Evolutionary conservation across 2,329 filamentous ascomycete genomes (phyloP).

Genomic region (Chrysosporium queenslandicum): DNA sequence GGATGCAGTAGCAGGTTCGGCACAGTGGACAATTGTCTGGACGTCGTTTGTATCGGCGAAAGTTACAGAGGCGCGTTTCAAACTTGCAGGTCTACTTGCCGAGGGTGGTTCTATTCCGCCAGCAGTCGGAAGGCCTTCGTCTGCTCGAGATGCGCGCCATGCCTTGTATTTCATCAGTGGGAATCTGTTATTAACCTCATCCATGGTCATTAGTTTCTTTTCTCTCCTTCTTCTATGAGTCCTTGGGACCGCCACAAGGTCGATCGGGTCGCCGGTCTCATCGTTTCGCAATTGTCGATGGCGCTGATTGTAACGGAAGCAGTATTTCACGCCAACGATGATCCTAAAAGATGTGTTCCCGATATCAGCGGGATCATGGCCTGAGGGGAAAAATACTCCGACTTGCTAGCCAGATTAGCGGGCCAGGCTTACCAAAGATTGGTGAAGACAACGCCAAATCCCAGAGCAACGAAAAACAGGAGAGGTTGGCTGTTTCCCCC

Average conservation of each 20-base stretch:
- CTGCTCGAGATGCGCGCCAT: slow-evolving; percentile 76
- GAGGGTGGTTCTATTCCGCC: slow-evolving; percentile 70
- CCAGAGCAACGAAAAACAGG: slow-evolving; percentile 87
- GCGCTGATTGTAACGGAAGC: slow-evolving; percentile 93
- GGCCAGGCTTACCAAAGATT: slow-evolving; percentile 76
- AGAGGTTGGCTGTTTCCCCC: slow-evolving; percentile 54
- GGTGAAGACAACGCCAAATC: slow-evolving; percentile 96
- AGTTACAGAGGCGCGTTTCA: slow-evolving; percentile 46
- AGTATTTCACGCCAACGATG: slow-evolving; percentile 98
- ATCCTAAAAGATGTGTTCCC: slow-evolving; percentile 55
- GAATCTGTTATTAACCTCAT: slow-evolving; percentile 96
- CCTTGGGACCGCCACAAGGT: slow-evolving; percentile 71
- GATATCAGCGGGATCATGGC: slow-evolving; percentile 6
- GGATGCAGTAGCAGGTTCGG: slow-evolving; percentile 41
- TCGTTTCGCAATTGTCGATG: slow-evolving; percentile 67
- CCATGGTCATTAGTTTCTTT: slow-evolving; percentile 98
- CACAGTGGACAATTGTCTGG: slow-evolving; percentile 42
- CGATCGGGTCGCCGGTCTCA: slow-evolving; percentile 80
- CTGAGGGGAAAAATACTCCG: not conserved
- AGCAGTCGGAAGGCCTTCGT: slow-evolving; percentile 69
- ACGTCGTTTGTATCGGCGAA: slow-evolving; percentile 28
- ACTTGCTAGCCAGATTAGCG: not conserved
- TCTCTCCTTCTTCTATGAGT: slow-evolving; percentile 79
- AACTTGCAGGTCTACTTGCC: slow-evolving; percentile 58
- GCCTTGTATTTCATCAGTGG: slow-evolving; percentile 93